Percentiles rank a stretch among this genome's conserved stretches.
phyloP scores from a whole-genome alignment of 805 yeast species.

The Allodekkera sacchari region DNA sequence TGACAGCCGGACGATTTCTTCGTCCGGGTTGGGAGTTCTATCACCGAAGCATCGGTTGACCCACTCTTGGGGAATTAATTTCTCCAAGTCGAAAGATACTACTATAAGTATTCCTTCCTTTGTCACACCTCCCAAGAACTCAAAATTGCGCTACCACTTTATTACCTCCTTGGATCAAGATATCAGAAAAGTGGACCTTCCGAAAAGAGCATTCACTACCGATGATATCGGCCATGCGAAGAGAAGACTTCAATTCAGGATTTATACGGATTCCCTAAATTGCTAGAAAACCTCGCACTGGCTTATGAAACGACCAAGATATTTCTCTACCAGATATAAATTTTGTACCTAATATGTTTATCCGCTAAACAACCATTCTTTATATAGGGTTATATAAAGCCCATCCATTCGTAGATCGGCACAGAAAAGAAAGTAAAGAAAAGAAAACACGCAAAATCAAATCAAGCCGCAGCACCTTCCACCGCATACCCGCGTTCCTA shows the following conservation, averaged over 20 bases:
- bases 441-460: no score
- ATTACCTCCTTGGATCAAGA: slow-evolving; percentile 1
- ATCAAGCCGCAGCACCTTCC: no score
- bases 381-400: no score
- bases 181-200: background rate
- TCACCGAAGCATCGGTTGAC: slow-evolving; percentile 3
- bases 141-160: background rate
- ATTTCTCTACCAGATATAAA: background rate
- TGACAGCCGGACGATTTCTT: no score
- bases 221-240: slow-evolving; percentile 2
- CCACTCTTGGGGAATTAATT: slow-evolving; percentile 6
- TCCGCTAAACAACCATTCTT: no score
- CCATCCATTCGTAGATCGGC: no score
- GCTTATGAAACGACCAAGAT: background rate
- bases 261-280: slow-evolving; percentile 4
- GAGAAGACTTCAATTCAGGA: slow-evolving; percentile 2
- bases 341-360: no score
- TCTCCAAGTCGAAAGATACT: background rate
- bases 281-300: background rate
- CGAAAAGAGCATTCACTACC: background rate
- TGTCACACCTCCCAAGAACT: slow-evolving; percentile 6
- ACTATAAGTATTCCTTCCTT: slow-evolving; percentile 3
- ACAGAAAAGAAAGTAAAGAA: no score
- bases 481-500: no score
- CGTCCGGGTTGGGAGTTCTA: no score